Evolutionary conservation across 306 rosid species (phyloP).

Genomic region (Trifolium repens): DNA sequence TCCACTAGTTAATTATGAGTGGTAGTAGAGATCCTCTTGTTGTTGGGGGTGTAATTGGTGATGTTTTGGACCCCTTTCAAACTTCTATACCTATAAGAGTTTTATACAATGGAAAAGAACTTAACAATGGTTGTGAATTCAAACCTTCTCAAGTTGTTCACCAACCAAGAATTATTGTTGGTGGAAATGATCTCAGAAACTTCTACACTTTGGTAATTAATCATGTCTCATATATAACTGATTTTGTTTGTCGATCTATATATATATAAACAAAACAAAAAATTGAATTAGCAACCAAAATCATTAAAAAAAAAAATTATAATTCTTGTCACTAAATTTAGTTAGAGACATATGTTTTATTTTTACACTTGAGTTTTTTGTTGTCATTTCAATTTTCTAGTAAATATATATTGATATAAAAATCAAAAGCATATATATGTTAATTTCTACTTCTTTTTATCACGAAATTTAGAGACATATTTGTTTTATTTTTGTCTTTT

Average conservation of each 20-base stretch:
- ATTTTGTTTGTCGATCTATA: background rate
- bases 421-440: background rate
- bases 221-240: background rate
- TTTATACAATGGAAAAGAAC: slow-evolving; percentile 30
- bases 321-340: background rate
- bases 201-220: slow-evolving; percentile 51
- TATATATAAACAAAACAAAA: background rate
- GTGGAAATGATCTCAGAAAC: slow-evolving; percentile 56
- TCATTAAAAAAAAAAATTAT: background rate
- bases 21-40: slow-evolving; percentile 43
- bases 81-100: slow-evolving; percentile 33
- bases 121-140: slow-evolving; percentile 46
- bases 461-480: background rate
- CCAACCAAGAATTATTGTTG: slow-evolving; percentile 49
- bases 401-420: background rate
- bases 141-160: slow-evolving; percentile 47
- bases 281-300: background rate
- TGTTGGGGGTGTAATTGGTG: slow-evolving; percentile 51
- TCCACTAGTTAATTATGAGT: slow-evolving; percentile 5
- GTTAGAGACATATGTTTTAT: background rate
- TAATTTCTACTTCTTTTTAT: no score
- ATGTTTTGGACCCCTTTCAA: slow-evolving; percentile 48
- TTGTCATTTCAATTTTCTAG: background rate
- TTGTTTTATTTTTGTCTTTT: background rate
- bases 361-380: background rate